Evolutionary conservation across 2,329 filamentous ascomycete species (phyloP).

Genomic region (Juglanconis sp.): DNA sequence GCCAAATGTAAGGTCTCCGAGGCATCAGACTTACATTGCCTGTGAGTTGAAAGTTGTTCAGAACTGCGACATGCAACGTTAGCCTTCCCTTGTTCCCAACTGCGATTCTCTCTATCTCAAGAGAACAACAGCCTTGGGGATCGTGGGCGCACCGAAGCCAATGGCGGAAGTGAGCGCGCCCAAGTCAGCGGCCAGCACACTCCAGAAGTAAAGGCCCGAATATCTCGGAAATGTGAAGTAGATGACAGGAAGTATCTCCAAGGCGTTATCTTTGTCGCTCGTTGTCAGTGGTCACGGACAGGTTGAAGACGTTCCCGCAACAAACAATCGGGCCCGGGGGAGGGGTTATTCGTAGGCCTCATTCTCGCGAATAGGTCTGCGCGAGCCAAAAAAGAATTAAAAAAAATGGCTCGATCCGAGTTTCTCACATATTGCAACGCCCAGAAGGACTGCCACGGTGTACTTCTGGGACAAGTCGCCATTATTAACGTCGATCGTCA

Average conservation of each 20-base stretch:
- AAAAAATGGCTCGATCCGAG: neutral
- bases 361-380: too few species aligned
- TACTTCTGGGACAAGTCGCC: slow-evolving; percentile 4
- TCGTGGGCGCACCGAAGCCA: slow-evolving; percentile 32
- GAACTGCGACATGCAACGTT: slow-evolving; percentile 34
- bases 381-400: neutral
- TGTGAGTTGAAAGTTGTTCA: slow-evolving; percentile 33
- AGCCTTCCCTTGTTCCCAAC: slow-evolving; percentile 18
- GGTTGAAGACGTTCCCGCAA: neutral
- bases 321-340: neutral
- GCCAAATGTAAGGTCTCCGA: neutral
- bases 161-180: slow-evolving; percentile 36
- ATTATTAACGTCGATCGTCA: neutral
- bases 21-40: slow-evolving; percentile 9
- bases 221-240: slow-evolving; percentile 14
- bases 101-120: neutral
- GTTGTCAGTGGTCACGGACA: neutral
- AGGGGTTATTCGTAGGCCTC: neutral
- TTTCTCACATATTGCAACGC: slow-evolving; percentile 12
- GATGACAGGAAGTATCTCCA: slow-evolving; percentile 4
- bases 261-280: neutral
- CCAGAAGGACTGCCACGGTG: slow-evolving; percentile 6
- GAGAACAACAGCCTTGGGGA: slow-evolving; percentile 25
- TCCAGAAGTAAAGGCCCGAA: slow-evolving; percentile 37
- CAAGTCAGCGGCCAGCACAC: slow-evolving; percentile 32